Base-by-base conservation (phyloP, 441 rosid species). In the Gossypium trilobum region DNA sequence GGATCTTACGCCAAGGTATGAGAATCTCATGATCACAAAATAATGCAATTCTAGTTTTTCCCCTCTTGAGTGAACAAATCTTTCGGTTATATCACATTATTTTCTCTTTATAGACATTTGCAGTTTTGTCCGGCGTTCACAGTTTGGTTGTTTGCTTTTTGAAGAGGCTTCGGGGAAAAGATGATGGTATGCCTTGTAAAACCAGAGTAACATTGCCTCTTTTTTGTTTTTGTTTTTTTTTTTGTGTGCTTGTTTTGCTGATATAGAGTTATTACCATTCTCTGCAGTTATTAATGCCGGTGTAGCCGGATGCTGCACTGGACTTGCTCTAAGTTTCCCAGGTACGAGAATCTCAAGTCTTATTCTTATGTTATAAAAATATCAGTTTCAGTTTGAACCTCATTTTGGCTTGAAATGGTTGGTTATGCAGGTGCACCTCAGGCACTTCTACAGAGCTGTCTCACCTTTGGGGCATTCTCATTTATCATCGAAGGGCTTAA, bases 301-400 rank as follows among this genome's bases (percentile, higher is more conserved):
- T 78, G 84, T 93, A 76, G 98, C 95, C 70, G 97, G 98, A 71
- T 93, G 98, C 73, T 93, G 96, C 82, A 91, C 97, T 74, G 96
- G 97, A 44, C 87, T 90, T 72, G 97, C 95, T 81, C 81, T 90
- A 75, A 93, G 98, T 79, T 87, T 86, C 82, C 97, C 97, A 13
- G 97, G 99, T 94, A 50, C 6, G 42, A 3, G 56, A 57, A n/a
- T 70, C 36, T 17, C 17, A 5, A 14, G n/a, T 51, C 44, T 68
- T 19, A 23, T 1, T 27, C n/a, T 31, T 17, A 17, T 54, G 19
- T 39, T 11, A 17, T 31, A 29, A 66, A 51, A 16, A 0, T 4
- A 54, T 58, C 17, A 5, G 17, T 16, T 29, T 68, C 17, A 1
- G 61, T 58, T 58, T 14, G 27, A 58, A 58, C 23, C 56, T 3